Percentiles rank a stretch among this genome's conserved stretches.
Evolutionary conservation across 441 rosid species (phyloP).

Genomic region (Populus trichocarpa): DNA sequence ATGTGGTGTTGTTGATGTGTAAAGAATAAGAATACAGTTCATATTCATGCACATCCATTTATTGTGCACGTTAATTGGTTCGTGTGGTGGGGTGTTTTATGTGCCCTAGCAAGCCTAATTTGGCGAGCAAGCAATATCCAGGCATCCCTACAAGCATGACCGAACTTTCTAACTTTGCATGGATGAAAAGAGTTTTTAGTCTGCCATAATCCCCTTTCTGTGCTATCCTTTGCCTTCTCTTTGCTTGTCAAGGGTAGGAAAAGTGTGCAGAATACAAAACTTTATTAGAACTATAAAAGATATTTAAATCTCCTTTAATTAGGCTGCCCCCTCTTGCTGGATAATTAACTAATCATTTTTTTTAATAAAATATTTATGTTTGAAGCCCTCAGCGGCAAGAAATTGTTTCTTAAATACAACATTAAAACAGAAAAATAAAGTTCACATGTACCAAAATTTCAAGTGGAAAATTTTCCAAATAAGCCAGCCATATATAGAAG

Average conservation of each 20-base stretch:
- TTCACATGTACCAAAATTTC: no score
- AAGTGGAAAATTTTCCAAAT: no score
- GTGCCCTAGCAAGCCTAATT: neutral
- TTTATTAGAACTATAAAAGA: no score
- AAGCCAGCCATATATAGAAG: no score
- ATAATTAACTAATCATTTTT: no score
- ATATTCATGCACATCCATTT: neutral
- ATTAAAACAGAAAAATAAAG: no score
- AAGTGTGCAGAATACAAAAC: no score
- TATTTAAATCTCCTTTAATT: no score
- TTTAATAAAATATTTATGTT: no score
- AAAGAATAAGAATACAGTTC: constrained; percentile 10
- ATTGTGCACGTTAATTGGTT: neutral
- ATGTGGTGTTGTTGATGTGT: constrained; percentile 3
- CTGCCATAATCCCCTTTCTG: neutral
- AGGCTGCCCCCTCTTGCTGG: no score
- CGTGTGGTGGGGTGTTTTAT: neutral
- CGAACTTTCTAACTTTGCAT: neutral
- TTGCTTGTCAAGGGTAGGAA: neutral
- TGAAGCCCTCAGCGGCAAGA: no score
- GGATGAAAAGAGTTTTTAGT: neutral
- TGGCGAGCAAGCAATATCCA: constrained; percentile 4
- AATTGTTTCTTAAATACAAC: no score
- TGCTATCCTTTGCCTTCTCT: neutral
- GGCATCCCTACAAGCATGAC: neutral